Base-by-base conservation (phyloP, 1,139 yeast genomes). In the Pichia sp. region DNA sequence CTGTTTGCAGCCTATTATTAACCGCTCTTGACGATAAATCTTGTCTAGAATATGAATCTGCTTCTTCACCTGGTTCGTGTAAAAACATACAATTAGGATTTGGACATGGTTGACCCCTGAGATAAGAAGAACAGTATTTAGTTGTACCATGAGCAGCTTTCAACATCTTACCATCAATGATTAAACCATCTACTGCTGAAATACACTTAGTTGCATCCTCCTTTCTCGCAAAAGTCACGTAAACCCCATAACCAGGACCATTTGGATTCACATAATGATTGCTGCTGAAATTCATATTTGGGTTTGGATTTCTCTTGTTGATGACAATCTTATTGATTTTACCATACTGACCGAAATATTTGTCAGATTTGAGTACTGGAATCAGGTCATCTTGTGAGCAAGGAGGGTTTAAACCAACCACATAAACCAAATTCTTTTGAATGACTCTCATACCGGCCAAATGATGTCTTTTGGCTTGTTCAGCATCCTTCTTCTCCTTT, bases 61-160 rank as follows among this genome's bases (percentile, higher is more conserved):
- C 97, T 64, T 94, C 98, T 68, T 94, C 99, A 49, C 99, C 98
- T 3, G 98, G 98, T 64, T 94, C 98, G 63, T 94, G 99, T 57
- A 94, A 73, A 60, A 92, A 94, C 98, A 94, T 94, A 73, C 99
- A 94, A 62, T 88, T 88, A 50, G 98, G 98, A 65, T 94, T 94
- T 49, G 96, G 98, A 67, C 99, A 94, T 27, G 95, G 82, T 62
- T 87, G 95, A 37, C 97, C 97, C 53, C 97, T 77, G 53, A 94
- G 71, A 62, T 94, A 94, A 2, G 95, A 84, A 16, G 96, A 87
- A 64, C 99, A 94, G 67, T 94, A 94, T 65, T 94, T 94, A 11
- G 99, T 94, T 4, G 98, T 94, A 59, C 99, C 99, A 64, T 90
- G 95, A 0, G 98, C 97, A 16, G 98, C 98, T 49, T 95, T 73